Evolutionary conservation across 345 rosid species (phyloP).

Genomic region (Bruguiera parviflora): DNA sequence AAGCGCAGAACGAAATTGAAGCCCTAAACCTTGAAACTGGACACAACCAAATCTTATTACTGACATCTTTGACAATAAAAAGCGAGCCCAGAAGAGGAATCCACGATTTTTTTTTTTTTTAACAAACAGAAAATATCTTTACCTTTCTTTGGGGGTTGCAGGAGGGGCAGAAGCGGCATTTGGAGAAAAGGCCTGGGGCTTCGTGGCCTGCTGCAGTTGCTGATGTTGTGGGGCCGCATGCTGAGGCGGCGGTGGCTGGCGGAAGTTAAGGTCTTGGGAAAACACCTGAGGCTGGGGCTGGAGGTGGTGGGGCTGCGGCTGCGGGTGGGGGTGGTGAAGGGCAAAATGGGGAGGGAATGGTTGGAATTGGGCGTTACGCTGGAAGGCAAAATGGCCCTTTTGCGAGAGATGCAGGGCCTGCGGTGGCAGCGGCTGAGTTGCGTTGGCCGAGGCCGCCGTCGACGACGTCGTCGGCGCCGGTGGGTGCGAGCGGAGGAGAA

Average conservation of each 20-base stretch:
- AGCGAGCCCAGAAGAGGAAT: neutral
- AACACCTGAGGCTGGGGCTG: conserved; percentile 17
- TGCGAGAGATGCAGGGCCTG: conserved; percentile 25
- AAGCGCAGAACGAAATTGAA: neutral
- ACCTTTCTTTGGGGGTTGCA: conserved; percentile 70
- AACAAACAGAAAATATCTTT: neutral
- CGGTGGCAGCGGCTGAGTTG: neutral
- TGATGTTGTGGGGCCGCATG: conserved; percentile 22
- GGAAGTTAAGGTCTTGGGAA: conserved; percentile 70
- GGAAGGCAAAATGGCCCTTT: conserved; percentile 61
- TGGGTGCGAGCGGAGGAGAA: conserved; percentile 51
- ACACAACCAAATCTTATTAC: conserved; percentile 8
- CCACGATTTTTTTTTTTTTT: neutral
- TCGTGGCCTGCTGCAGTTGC: conserved; percentile 19
- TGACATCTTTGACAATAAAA: neutral
- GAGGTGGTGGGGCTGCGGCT: conserved; percentile 10
- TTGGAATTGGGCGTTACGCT: conserved; percentile 42
- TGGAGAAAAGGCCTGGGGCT: conserved; percentile 27
- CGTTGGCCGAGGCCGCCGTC: conserved; percentile 4
- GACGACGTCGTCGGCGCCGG: neutral
- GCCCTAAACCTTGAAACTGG: conserved; percentile 12
- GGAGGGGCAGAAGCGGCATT: conserved; percentile 22
- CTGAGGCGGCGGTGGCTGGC: conserved; percentile 42
- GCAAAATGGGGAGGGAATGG: conserved; percentile 33
- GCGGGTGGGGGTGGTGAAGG: conserved; percentile 27